Evolutionary conservation across 2,329 filamentous ascomycete species (phyloP), one percentile per base, ranked within the genome.

Genomic region (Phyllosticta ampelicida): DNA sequence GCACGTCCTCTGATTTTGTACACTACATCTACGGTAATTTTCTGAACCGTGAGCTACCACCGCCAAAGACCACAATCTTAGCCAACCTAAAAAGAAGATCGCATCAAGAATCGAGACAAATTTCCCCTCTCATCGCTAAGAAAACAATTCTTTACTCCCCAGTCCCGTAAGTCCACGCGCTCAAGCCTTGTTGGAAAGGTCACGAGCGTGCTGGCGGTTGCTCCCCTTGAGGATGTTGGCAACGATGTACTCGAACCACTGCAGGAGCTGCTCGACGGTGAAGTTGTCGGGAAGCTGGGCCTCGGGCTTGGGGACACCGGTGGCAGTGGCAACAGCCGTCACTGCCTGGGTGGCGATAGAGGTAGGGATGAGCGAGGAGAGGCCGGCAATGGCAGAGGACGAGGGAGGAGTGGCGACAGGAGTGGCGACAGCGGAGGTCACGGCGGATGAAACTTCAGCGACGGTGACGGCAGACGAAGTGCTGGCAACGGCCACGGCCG

Each of bases 181-280:
- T 44, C n/a, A 44, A 5, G 36, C 36, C 36, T n/a, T 44, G 36
- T 16, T 44, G 16, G 52, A 21, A 48, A 61, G 28, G 44, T 61
- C 54, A 19, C 62, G 61, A 13, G 62, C 60, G 54, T 63, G 61
- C 36, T 60, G 58, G 58, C 60, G 56, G 50, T 52, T 28, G 18
- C 48, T 23, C 29, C 51, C 48, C 16, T 54, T 48, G 36, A 61
- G 51, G 50, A 60, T 58, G 55, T 55, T 61, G 54, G 58, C 58
- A 55, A 63, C 60, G 54, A 62, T 56, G 56, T 62, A 64, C 23
- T 56, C 48, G 51, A 71, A 64, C 68, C 68, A 71, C 1, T 64
- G 59, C 57, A 71, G 68, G 62, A 71, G 68, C 21, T 66, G 66
- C 48, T 68, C 64, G 50, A 70, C 55, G 51, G 68, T 71, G 66